Percentiles rank a stretch among this genome's conserved stretches.
These are phyloP conservation scores for Silybum marianum DNA, from an alignment of 129 eudicot species.

Conservation along the genomic window DNA sequence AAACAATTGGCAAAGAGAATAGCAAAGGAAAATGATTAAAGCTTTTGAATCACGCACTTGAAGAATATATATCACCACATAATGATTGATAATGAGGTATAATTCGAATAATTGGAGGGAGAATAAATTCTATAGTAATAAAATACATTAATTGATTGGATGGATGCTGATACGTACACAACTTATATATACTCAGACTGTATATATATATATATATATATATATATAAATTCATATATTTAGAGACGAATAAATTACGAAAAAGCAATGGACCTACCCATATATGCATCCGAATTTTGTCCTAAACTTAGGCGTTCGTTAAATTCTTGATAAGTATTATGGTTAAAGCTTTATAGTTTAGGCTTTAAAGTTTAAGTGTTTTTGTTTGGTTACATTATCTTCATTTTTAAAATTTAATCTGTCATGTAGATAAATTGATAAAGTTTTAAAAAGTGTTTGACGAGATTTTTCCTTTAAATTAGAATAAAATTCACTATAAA, in stretches of 20 bases:
- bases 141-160: constrained; percentile 35
- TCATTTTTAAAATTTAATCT: too few species aligned
- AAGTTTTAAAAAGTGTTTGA: not conserved
- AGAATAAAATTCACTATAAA: too few species aligned
- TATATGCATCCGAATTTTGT: constrained; percentile 23
- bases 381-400: too few species aligned
- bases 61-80: constrained; percentile 23
- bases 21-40: not conserved
- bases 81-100: constrained; percentile 35
- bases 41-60: constrained; percentile 35
- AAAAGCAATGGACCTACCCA: constrained; percentile 35
- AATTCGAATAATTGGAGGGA: constrained; percentile 19
- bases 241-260: constrained; percentile 22
- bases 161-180: constrained; percentile 26
- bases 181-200: not conserved
- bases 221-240: constrained; percentile 28
- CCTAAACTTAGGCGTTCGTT: not conserved
- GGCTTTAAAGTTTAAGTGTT: too few species aligned
- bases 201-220: too few species aligned
- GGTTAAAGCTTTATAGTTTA: too few species aligned
- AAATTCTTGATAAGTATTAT: not conserved
- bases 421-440: too few species aligned
- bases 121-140: constrained; percentile 32
- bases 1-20: not conserved
- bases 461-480: too few species aligned